A percentile compares a stretch with the other conserved stretches of the same genome.
Conservation (phyloP, 441 rosid species). For the Erodium texanum region DNA sequence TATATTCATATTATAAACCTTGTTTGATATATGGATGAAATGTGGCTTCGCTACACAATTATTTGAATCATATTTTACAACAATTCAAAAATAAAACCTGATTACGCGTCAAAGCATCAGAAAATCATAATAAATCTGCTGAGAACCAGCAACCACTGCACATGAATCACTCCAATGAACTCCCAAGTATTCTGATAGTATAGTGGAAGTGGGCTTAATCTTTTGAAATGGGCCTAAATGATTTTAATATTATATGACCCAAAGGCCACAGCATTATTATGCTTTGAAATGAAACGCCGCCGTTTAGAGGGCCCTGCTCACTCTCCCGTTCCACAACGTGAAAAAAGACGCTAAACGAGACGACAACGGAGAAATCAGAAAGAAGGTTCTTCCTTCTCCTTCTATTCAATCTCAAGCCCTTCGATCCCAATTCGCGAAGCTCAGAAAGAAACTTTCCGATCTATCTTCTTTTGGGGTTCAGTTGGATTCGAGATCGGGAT, state of each 20-base stretch:
- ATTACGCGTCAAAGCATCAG: no score
- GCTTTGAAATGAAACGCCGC: neutral
- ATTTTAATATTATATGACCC: neutral
- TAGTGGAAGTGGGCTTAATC: no score
- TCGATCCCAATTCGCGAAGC: neutral
- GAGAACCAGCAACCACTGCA: no score
- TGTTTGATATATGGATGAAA: no score
- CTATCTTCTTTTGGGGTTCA: neutral
- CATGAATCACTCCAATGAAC: no score
- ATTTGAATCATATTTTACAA: no score
- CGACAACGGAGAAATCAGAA: slow-evolving; percentile 5
- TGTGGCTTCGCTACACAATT: no score
- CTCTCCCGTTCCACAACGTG: neutral
- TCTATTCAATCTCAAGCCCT: neutral
- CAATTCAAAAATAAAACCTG: no score
- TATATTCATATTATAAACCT: no score
- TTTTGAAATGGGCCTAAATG: no score
- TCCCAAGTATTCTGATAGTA: no score
- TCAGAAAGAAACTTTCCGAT: neutral
- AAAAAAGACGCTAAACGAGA: slow-evolving; percentile 3
- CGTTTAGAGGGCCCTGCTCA: neutral
- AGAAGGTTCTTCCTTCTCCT: neutral
- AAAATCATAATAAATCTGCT: no score
- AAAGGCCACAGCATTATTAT: neutral
- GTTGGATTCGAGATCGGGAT: slow-evolving; percentile 25